A percentile compares a stretch with the other conserved stretches of the same genome.
Evolutionary conservation across 2,329 filamentous ascomycete genomes (phyloP).

Genomic region (Fusarium zealandicum): DNA sequence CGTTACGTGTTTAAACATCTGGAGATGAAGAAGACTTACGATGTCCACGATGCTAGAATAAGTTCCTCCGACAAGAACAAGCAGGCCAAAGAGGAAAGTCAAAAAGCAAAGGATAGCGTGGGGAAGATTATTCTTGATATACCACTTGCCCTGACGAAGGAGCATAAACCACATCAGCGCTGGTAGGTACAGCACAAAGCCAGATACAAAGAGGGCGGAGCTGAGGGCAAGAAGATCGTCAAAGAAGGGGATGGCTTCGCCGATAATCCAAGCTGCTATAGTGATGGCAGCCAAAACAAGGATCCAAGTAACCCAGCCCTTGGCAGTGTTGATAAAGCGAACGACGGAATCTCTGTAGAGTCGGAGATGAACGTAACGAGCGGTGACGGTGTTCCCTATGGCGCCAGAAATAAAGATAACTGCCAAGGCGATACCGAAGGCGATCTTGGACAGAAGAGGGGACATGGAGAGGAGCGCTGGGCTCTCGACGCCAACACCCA

Average conservation of each 20-base stretch:
- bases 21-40: neutral
- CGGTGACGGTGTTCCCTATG: constrained; percentile 58
- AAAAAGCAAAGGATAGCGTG: constrained; percentile 2
- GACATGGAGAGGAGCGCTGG: constrained; percentile 70
- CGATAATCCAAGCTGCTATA: constrained; percentile 51
- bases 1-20: neutral
- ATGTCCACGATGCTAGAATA: constrained; percentile 19
- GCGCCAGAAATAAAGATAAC: constrained; percentile 74
- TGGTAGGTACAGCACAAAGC: constrained; percentile 47
- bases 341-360: constrained; percentile 26
- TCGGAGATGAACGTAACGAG: constrained; percentile 47
- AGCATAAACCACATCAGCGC: constrained; percentile 51
- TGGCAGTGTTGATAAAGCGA: constrained; percentile 27
- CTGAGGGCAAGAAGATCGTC: constrained; percentile 65
- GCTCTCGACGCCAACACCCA: constrained; percentile 63
- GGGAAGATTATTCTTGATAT: constrained; percentile 11
- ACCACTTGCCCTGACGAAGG: constrained; percentile 32
- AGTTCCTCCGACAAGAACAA: constrained; percentile 18
- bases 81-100: constrained; percentile 12
- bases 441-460: constrained; percentile 62
- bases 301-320: constrained; percentile 59
- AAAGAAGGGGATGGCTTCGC: constrained; percentile 76
- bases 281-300: constrained; percentile 63
- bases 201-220: constrained; percentile 55
- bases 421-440: constrained; percentile 69